Evolutionary conservation across 2,329 filamentous ascomycete species (phyloP).

Genomic region (Dactylellina cionopaga): DNA sequence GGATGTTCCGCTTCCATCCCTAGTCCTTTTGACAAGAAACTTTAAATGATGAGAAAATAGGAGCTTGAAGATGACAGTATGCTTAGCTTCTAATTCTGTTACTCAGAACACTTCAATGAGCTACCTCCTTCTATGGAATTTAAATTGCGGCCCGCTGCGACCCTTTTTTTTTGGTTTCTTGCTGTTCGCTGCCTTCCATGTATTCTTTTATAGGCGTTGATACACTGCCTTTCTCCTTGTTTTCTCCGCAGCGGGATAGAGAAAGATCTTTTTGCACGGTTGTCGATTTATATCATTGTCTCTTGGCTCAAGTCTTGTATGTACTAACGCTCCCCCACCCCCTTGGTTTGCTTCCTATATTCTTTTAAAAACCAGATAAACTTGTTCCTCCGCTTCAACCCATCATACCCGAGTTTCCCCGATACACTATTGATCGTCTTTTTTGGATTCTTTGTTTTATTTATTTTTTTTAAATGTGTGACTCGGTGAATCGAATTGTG

Average conservation of each 20-base stretch:
- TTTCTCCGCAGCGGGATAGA: slow-evolving; percentile 31
- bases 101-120: too few relatives aligned
- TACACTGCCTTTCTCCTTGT: slow-evolving; percentile 17
- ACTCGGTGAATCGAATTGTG: slow-evolving; percentile 26
- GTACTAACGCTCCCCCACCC: slow-evolving; percentile 29
- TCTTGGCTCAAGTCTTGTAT: slow-evolving; percentile 26
- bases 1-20: too few relatives aligned
- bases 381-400: slow-evolving; percentile 10
- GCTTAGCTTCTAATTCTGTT: too few relatives aligned
- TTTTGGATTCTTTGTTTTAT: neutral
- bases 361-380: slow-evolving; percentile 35
- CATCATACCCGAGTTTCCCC: slow-evolving; percentile 20
- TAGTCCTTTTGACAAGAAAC: too few relatives aligned
- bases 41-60: too few relatives aligned
- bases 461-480: neutral
- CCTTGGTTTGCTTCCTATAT: slow-evolving; percentile 9
- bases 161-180: slow-evolving; percentile 8
- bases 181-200: slow-evolving; percentile 5
- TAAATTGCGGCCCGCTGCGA: slow-evolving; percentile 27
- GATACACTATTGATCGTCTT: slow-evolving; percentile 17
- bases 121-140: slow-evolving; percentile 9
- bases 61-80: too few relatives aligned
- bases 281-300: slow-evolving; percentile 43
- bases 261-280: slow-evolving; percentile 28
- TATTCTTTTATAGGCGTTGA: slow-evolving; percentile 17